A percentile compares a stretch with the other conserved stretches of the same genome.
These are phyloP conservation scores for Neurospora crassa DNA, from an alignment of 2,329 filamentous ascomycete genomes.

Conservation along the genomic window DNA sequence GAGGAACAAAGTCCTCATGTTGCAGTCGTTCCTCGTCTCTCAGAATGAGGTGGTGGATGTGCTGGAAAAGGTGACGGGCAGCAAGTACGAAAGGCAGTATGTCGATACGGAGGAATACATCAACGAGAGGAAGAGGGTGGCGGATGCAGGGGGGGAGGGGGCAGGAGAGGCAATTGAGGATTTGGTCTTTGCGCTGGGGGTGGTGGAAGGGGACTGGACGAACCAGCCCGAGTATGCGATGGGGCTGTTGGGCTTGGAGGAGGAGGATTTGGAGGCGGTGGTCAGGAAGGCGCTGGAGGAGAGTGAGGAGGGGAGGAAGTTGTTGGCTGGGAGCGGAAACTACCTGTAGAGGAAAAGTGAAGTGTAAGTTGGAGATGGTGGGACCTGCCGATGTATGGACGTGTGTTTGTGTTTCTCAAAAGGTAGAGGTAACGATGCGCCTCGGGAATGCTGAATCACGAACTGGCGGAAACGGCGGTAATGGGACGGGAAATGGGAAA, in stretches of 20 bases:
- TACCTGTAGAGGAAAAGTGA: background rate
- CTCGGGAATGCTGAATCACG: background rate
- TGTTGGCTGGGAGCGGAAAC: conserved; percentile 3
- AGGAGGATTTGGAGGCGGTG: conserved; percentile 34
- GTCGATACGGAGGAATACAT: conserved; percentile 32
- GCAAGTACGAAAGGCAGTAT: conserved; percentile 22
- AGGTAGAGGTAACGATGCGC: no score
- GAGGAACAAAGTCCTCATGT: conserved; percentile 26
- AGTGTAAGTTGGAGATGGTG: background rate
- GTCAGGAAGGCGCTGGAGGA: conserved; percentile 25
- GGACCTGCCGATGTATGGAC: background rate
- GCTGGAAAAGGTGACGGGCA: conserved; percentile 24
- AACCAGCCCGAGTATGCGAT: conserved; percentile 34
- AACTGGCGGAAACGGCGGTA: background rate
- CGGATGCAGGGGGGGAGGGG: conserved; percentile 27
- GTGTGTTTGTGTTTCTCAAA: background rate
- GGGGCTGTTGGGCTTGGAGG: conserved; percentile 34
- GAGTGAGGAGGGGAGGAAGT: background rate
- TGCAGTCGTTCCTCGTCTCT: conserved; percentile 31
- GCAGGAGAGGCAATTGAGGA: conserved; percentile 32
- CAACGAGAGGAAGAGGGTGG: conserved; percentile 25
- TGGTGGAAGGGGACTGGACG: conserved; percentile 40
- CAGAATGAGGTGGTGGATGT: conserved; percentile 26
- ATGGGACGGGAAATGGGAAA: background rate
- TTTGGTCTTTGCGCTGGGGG: conserved; percentile 39